These are phyloP conservation scores for Fusarium penzigii DNA, from an alignment of 2,329 filamentous ascomycete species.

Conservation along the genomic window DNA sequence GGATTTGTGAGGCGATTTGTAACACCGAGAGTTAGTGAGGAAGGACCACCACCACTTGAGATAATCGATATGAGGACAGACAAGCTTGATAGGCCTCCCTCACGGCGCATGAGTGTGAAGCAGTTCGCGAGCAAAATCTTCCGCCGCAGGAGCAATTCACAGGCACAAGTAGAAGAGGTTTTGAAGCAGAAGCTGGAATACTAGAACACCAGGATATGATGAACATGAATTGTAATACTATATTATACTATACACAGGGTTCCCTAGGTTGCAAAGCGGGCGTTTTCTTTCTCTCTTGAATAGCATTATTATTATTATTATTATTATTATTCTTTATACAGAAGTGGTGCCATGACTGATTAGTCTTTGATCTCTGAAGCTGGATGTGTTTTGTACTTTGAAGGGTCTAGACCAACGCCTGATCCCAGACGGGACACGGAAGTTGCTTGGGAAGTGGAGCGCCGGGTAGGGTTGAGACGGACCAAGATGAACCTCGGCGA, in stretches of 20 bases:
- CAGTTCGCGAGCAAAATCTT: conserved; percentile 32
- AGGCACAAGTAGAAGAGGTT: conserved; percentile 26
- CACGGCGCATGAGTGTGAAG: conserved; percentile 30
- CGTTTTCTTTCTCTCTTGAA: not conserved
- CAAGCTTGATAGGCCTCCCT: conserved; percentile 23
- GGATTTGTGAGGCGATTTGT: conserved; percentile 28
- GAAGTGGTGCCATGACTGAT: no score
- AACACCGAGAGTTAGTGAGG: conserved; percentile 25
- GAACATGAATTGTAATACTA: conserved; percentile 18
- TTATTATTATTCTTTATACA: no score
- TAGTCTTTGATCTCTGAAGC: not conserved
- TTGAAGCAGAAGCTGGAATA: conserved; percentile 27
- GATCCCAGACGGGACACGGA: no score
- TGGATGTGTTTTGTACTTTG: not conserved
- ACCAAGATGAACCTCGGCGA: not conserved
- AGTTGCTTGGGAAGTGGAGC: no score
- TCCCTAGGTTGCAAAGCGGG: conserved; percentile 1
- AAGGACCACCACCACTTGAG: conserved; percentile 24
- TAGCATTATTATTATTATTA: no score
- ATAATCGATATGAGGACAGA: conserved; percentile 21
- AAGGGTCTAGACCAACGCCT: no score
- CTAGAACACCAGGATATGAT: conserved; percentile 16
- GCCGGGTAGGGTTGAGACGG: not conserved
- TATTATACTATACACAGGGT: conserved; percentile 18
- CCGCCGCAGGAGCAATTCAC: conserved; percentile 30